Base-by-base conservation (phyloP, 805 yeast species). In the Saccharomycopsis sp. region DNA sequence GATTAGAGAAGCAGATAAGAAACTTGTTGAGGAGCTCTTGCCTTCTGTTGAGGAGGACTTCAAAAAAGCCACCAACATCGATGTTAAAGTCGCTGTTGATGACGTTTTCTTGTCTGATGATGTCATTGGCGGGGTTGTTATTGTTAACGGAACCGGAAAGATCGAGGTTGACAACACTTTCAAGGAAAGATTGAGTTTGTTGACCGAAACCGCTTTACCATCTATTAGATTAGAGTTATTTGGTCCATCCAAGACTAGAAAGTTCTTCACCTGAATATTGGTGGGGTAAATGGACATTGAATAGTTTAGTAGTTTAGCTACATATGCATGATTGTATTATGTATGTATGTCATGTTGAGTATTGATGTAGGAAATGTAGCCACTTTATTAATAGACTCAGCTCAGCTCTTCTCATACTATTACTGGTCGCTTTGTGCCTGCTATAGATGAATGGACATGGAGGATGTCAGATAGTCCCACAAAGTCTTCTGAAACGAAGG, bases 161-260 rank as follows among this genome's bases (percentile, higher is more conserved):
- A 91, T 94, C 65, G 92, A 87, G 66, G 89, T 94, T 58, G 80
- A 89, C 75, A 94, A 94, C 78, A 92, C 99, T 53, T 80, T 94
- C 68, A 97, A 91, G 68, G 97, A 92, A 78, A 89, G 99, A 76
- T 83, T 94, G 69, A 81, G 85, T 67, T 75, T 94, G 62, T 79
- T 94, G 67, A 81, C 87, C 44, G 87, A 88, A 70, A 89, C 84
- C 68, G 87, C 97, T 5, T 82, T 94, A 65, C 99, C 99, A 54
- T 96, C 92, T 57, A 84, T 94, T 64, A 86, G 98, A 76, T 78
- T 88, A 63, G 96, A 92, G 69, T 76, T 93, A 69, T 94, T 91
- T 70, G 96, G 96, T 62, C 84, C 88, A 58, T 86, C 97, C 17
- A 73, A 81, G 58, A 75, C 93, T 58, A 89, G 98, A 81, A 89